These are phyloP conservation scores for Tetraselmis chui DNA, from an alignment of 139 green algal species.

Conservation along the genomic window DNA sequence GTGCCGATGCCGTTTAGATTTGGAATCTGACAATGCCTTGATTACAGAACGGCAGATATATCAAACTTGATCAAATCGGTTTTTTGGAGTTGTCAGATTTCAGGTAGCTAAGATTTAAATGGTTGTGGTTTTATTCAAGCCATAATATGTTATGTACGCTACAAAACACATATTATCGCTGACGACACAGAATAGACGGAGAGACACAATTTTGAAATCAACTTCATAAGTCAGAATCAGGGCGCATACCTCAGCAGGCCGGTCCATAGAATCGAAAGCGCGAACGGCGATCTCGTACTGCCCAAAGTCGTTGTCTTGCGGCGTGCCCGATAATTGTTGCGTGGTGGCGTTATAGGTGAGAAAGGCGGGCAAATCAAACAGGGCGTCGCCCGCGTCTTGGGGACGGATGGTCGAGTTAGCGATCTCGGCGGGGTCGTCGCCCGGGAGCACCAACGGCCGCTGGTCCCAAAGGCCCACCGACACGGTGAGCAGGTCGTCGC, in stretches of 20 bases:
- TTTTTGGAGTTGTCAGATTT: too few relatives aligned
- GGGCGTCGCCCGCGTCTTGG: neutral
- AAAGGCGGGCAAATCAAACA: neutral
- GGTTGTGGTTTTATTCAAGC: too few relatives aligned
- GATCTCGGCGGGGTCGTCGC: neutral
- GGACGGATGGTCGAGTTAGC: neutral
- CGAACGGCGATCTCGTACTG: neutral
- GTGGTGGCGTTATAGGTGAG: neutral
- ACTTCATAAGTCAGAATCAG: too few relatives aligned
- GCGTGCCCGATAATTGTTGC: neutral
- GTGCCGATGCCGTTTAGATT: too few relatives aligned
- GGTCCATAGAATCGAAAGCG: neutral
- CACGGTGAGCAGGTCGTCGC: neutral
- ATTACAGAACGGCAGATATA: too few relatives aligned
- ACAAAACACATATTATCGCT: too few relatives aligned
- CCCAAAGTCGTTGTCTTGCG: neutral
- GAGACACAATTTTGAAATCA: too few relatives aligned
- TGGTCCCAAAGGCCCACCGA: neutral
- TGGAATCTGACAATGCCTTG: too few relatives aligned
- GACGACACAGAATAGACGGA: too few relatives aligned
- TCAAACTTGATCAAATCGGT: too few relatives aligned
- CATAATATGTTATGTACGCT: too few relatives aligned
- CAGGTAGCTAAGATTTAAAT: too few relatives aligned
- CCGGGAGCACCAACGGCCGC: neutral
- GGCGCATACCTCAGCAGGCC: neutral